Base-by-base conservation (phyloP, 441 rosid species). In the Dalechampia spathulata region DNA sequence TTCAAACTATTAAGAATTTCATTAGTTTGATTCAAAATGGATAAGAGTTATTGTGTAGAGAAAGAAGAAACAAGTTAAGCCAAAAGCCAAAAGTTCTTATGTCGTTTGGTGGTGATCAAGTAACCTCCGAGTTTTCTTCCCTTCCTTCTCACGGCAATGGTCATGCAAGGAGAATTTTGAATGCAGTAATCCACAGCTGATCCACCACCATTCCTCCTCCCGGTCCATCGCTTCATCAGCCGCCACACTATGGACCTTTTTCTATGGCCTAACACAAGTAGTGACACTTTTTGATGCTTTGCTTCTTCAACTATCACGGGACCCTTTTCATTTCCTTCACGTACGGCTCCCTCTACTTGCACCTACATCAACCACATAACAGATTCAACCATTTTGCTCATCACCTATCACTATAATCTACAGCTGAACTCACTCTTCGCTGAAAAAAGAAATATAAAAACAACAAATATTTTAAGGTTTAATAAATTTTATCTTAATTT, bases 101-200 rank as follows among this genome's bases (percentile, higher is more conserved):
- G 98, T 51, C 91, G 82, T 56, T 86, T 88, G 43, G 93, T 88
- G 58, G 95, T 86, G 68, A 91, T 91, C 78, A 83, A 77, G 78
- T 84, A 88, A 37, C 98, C 95, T 1, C 95, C 96, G 8, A 78
- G 79, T 60, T 76, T 80, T 52, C 72, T 86, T 76, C 83, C 84
- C 73, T 87, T 91, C 48, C 84, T 78, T 64, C 90, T 82, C 52
- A 83, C 92, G 0, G 90, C 95, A 52, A 91, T 75, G 0, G 98
- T 77, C 95, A 83, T 78, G 77, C 98, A 83, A 14, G 83, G 65
- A 9, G 98, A 81, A 42, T 91, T 80, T 57, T 85, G 88, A 32
- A 87, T 81, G 63, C 98, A 88, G 47, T 82, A 79, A 44, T 86
- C 84, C 57, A 74, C 95, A 6, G 79, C 73, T 19, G 72, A 79